phyloP scores from a whole-genome alignment of 768 basidiomycete species.

The Suillus luteus region DNA sequence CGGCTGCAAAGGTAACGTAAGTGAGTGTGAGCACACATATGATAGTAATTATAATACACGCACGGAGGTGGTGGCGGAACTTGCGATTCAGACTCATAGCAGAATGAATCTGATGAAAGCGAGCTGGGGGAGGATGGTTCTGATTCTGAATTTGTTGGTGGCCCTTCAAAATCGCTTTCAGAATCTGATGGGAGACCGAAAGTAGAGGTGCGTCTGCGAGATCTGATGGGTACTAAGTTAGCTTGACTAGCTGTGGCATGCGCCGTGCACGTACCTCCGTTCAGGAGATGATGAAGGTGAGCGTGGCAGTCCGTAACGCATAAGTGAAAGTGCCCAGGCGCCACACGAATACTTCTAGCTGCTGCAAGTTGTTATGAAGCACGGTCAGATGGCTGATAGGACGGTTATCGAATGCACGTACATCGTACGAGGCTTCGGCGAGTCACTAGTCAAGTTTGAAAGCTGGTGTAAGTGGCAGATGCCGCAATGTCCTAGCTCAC shows the following conservation, averaged over 20 bases:
- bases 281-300: constrained; percentile 52
- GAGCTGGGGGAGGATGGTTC: constrained; percentile 24
- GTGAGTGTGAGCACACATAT: not conserved
- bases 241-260: constrained; percentile 16
- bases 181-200: constrained; percentile 60
- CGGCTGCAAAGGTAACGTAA: constrained; percentile 17
- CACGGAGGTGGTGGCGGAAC: constrained; percentile 38
- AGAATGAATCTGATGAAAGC: constrained; percentile 41
- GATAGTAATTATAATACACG: constrained; percentile 20
- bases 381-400: not conserved
- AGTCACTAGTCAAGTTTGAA: not conserved
- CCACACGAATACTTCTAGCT: not conserved
- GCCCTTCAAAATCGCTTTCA: constrained; percentile 32
- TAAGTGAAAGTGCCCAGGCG: constrained; percentile 21
- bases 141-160: constrained; percentile 42
- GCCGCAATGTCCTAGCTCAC: not conserved
- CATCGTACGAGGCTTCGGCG: not conserved
- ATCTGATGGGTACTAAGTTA: constrained; percentile 14
- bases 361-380: not conserved
- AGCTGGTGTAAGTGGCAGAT: not conserved
- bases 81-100: constrained; percentile 47
- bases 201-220: constrained; percentile 44
- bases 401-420: not conserved
- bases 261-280: constrained; percentile 34
- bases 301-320: constrained; percentile 59